Conservation (phyloP, 148 eudicot species). For the Persicaria tinctoria region DNA sequence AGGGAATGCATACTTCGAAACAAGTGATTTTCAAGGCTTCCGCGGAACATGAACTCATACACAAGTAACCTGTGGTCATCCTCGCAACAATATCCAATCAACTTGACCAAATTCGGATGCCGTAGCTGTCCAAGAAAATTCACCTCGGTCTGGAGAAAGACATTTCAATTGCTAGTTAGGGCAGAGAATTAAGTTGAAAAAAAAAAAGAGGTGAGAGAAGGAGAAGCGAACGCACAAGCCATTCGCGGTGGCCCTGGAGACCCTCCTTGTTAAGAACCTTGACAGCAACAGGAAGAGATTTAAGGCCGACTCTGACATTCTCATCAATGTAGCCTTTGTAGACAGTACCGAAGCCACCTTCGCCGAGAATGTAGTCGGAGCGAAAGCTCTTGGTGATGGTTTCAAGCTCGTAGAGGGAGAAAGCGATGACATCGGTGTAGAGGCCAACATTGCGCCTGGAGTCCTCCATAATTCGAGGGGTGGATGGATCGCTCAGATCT, state of each 20-base stretch:
- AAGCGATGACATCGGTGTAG: constrained; percentile 81
- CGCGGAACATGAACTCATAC: constrained; percentile 92
- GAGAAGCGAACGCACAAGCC: constrained; percentile 57
- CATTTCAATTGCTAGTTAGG: constrained; percentile 14
- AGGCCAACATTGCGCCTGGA: constrained; percentile 55
- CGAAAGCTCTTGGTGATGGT: constrained; percentile 96
- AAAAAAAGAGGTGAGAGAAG: not conserved
- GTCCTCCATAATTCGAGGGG: constrained; percentile 46
- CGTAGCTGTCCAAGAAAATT: constrained; percentile 91
- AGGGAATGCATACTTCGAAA: constrained; percentile 63
- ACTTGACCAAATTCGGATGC: constrained; percentile 83
- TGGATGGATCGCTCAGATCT: constrained; percentile 69
- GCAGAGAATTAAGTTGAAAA: constrained; percentile 4
- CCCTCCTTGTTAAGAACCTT: constrained; percentile 95
- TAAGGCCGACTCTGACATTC: constrained; percentile 87
- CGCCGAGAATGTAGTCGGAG: constrained; percentile 83
- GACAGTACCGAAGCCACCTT: constrained; percentile 92
- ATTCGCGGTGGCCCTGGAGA: constrained; percentile 91
- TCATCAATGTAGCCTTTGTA: constrained; percentile 95
- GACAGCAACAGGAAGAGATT: constrained; percentile 92
- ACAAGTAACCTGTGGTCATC: constrained; percentile 92
- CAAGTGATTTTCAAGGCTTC: constrained; percentile 90
- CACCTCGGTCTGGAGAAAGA: constrained; percentile 63
- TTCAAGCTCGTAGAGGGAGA: constrained; percentile 79
- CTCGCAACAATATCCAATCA: constrained; percentile 95